Conservation (phyloP, 805 yeast species). For the Hanseniaspora hatyaiensis region DNA sequence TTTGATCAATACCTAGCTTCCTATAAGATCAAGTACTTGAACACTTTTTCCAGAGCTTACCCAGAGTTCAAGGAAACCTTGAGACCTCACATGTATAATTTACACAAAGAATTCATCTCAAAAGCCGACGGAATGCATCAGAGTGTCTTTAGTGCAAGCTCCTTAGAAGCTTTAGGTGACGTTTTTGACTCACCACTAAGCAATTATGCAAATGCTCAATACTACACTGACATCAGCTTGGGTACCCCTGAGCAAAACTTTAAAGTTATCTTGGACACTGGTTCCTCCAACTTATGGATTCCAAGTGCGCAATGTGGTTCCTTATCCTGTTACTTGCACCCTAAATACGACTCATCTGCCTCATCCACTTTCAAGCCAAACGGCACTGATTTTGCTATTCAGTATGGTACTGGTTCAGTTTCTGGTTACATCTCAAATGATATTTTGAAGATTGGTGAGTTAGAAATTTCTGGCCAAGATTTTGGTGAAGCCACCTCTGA, state of each 20-base stretch:
- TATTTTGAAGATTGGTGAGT: slow-evolving; percentile 65
- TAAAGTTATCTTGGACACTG: slow-evolving; percentile 92
- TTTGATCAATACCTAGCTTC: slow-evolving; percentile 45
- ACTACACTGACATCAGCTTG: slow-evolving; percentile 76
- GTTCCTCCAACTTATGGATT: slow-evolving; percentile 94
- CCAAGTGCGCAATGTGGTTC: slow-evolving; percentile 83
- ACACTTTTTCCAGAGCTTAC: slow-evolving; percentile 36
- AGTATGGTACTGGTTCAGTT: slow-evolving; percentile 85
- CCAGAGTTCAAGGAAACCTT: slow-evolving; percentile 29
- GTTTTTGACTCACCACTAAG: slow-evolving; percentile 61
- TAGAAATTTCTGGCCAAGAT: slow-evolving; percentile 75
- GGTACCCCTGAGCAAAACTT: slow-evolving; percentile 92
- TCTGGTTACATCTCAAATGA: slow-evolving; percentile 90
- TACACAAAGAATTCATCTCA: slow-evolving; percentile 3
- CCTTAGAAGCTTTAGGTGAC: slow-evolving; percentile 32
- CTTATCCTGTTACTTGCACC: slow-evolving; percentile 87
- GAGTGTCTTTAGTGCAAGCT: slow-evolving; percentile 19
- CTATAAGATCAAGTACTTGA: slow-evolving; percentile 51
- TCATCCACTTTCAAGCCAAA: slow-evolving; percentile 80
- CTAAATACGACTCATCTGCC: slow-evolving; percentile 73
- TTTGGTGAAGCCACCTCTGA: slow-evolving; percentile 96
- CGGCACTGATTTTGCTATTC: slow-evolving; percentile 75
- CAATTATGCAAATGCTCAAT: slow-evolving; percentile 91
- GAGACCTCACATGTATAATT: slow-evolving; percentile 22
- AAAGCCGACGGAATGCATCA: neutral